Percentiles rank a stretch among this genome's conserved stretches.
These are phyloP conservation scores for Immersiporthe knoxdaviesiana DNA, from an alignment of 2,329 filamentous ascomycete genomes.

Conservation along the genomic window DNA sequence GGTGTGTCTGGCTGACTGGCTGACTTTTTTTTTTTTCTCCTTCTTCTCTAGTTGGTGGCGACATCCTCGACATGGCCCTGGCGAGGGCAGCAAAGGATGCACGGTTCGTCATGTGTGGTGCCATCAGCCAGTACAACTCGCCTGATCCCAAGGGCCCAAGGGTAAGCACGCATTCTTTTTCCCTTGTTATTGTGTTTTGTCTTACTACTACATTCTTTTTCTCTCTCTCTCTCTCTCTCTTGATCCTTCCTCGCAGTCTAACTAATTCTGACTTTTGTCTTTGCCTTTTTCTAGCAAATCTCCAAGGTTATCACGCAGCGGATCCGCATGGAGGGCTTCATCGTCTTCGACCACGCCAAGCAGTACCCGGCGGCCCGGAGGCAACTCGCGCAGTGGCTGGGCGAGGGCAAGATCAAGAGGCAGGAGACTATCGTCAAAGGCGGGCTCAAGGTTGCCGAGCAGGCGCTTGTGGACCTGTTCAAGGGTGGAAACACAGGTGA, in stretches of 20 bases:
- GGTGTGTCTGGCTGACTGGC: background rate
- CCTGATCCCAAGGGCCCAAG: constrained; percentile 24
- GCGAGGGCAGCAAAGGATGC: constrained; percentile 62
- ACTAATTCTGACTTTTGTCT: too few relatives aligned
- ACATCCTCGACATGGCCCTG: constrained; percentile 70
- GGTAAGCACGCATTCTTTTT: background rate
- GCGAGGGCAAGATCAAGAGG: constrained; percentile 71
- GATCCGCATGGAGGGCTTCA: constrained; percentile 67
- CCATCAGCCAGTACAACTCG: constrained; percentile 29
- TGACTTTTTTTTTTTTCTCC: background rate
- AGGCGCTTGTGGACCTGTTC: constrained; percentile 66
- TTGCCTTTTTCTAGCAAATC: constrained; percentile 29
- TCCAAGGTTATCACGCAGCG: constrained; percentile 29
- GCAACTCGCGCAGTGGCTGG: constrained; percentile 68
- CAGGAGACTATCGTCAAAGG: constrained; percentile 73
- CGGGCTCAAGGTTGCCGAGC: constrained; percentile 65
- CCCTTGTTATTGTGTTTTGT: background rate
- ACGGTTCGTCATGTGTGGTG: constrained; percentile 72
- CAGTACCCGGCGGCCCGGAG: constrained; percentile 61
- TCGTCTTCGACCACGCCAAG: constrained; percentile 68
- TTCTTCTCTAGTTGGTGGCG: constrained; percentile 62
- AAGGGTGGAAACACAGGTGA: constrained; percentile 69
- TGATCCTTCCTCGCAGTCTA: too few relatives aligned
- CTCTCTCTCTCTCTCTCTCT: background rate
- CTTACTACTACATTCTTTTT: background rate